Evolutionary conservation across 768 basidiomycete species (phyloP).

Genomic region (Brasilioporus rufonigricans): DNA sequence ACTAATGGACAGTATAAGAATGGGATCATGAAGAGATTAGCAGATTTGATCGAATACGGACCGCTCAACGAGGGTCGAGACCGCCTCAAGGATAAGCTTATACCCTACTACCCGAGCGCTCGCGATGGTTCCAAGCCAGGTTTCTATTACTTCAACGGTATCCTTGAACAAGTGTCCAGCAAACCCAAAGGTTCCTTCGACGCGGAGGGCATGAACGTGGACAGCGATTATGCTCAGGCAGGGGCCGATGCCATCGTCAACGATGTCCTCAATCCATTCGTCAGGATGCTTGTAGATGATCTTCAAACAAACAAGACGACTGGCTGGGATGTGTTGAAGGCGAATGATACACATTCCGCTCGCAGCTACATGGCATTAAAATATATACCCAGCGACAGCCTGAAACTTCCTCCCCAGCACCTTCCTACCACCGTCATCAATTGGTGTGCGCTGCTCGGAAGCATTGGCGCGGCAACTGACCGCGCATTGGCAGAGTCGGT

Average conservation of each 20-base stretch:
- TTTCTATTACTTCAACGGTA: conserved; percentile 8
- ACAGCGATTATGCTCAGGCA: conserved; percentile 6
- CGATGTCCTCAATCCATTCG: conserved; percentile 23
- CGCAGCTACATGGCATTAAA: conserved; percentile 10
- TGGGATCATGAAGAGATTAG: conserved; percentile 29
- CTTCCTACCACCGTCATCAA: conserved; percentile 23
- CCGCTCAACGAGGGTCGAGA: neutral
- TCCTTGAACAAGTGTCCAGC: conserved; percentile 4
- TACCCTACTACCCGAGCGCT: conserved; percentile 16
- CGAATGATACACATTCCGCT: conserved; percentile 30
- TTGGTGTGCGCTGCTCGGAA: conserved; percentile 33
- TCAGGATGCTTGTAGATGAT: conserved; percentile 19
- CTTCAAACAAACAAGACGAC: conserved; percentile 6
- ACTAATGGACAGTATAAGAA: conserved; percentile 17
- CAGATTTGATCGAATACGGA: conserved; percentile 29
- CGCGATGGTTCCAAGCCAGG: conserved; percentile 11
- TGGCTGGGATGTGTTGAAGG: conserved; percentile 28
- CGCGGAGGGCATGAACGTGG: conserved; percentile 8
- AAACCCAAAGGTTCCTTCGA: conserved; percentile 1
- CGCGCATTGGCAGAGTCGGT: conserved; percentile 29
- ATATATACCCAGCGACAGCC: conserved; percentile 17
- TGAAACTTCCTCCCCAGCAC: conserved; percentile 13
- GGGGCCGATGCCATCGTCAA: conserved; percentile 19
- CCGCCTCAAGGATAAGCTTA: conserved; percentile 17
- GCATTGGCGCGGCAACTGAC: neutral